Evolutionary conservation across 2,329 filamentous ascomycete genomes (phyloP), one percentile per base, ranked within the genome.

Genomic region (Leptographium flavum): DNA sequence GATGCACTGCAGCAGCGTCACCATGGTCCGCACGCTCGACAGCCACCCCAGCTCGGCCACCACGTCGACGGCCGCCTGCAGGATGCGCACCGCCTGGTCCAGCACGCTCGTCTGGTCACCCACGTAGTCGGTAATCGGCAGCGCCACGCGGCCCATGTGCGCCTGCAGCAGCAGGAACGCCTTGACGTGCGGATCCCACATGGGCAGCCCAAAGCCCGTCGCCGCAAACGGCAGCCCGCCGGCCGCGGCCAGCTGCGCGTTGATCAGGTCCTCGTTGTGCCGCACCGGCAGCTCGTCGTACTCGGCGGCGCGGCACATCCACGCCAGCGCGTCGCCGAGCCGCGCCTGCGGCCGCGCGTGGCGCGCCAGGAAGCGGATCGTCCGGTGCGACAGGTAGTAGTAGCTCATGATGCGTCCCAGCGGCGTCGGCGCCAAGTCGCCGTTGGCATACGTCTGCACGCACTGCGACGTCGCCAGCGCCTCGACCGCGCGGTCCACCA

Each of bases 161-260:
- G 92, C 87, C 63, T 98, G 93, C 0, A 98, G 73, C 2, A 98
- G 73, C 32, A 98, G 67, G 66, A 95, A 96, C 0, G 92, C 80
- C 62, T 98, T 98, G 58, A 96, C 87, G 58, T 98, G 92, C 0
- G 92, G 92, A 65, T 98, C 92, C 92, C 92, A 98, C 80, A 98
- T 84, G 2, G 90, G 90, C 35, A 95, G 67, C 10, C 79, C 80
- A 43, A 92, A 76, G 4, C 65, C 61, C 17, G 64, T 64, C 5
- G 69, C 74, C 1, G 38, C 23, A 9, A 31, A 42, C 6, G 71
- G 64, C 48, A 75, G 71, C 0, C 87, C 85, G 1, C 98, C 68
- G 50, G 87, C 87, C 47, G 79, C 76, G 7, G 87, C 87, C 4
- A 98, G 71, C 54, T 95, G 87, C 4, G 77, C 84, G 59, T 98